Percentiles rank a stretch among this genome's conserved stretches.
Evolutionary conservation across 179 eudicot species (phyloP).

Genomic region (Heliamphora ciliata): DNA sequence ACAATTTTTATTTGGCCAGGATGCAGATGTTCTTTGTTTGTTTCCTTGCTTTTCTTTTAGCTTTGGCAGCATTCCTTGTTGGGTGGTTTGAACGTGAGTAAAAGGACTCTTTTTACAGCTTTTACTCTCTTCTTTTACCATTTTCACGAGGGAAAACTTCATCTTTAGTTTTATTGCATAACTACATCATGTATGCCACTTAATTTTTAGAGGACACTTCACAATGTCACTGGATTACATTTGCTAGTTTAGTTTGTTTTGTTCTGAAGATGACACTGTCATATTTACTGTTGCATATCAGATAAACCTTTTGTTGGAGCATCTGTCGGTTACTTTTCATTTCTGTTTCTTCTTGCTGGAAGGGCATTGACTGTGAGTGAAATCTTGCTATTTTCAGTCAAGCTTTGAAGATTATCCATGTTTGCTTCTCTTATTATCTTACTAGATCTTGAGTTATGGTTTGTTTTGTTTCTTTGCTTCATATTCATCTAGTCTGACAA

Average conservation of each 20-base stretch:
- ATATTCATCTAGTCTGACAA: background rate
- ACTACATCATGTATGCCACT: background rate
- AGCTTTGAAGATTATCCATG: constrained; percentile 6
- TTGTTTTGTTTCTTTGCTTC: constrained; percentile 1
- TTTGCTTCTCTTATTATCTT: constrained; percentile 1
- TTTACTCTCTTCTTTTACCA: constrained; percentile 6
- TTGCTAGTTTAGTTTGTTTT: constrained; percentile 8
- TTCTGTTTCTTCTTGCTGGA: constrained; percentile 90
- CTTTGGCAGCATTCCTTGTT: constrained; percentile 82
- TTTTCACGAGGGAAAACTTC: constrained; percentile 2
- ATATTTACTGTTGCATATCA: constrained; percentile 27
- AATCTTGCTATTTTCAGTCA: background rate
- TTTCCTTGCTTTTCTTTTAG: constrained; percentile 86
- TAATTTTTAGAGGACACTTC: background rate
- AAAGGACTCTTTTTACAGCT: constrained; percentile 2
- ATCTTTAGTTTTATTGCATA: background rate
- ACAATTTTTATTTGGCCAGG: constrained; percentile 90
- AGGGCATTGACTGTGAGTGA: constrained; percentile 85
- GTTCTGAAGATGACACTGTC: constrained; percentile 9
- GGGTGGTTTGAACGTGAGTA: constrained; percentile 74
- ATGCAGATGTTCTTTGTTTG: constrained; percentile 86
- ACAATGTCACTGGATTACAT: background rate
- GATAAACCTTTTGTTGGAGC: constrained; percentile 85
- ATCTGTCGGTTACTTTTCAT: constrained; percentile 92
- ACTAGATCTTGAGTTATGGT: background rate